Percentiles rank a stretch among this genome's conserved stretches.
These are phyloP conservation scores for Scutellaria galericulata DNA, from an alignment of 257 asterid species.

Conservation along the genomic window DNA sequence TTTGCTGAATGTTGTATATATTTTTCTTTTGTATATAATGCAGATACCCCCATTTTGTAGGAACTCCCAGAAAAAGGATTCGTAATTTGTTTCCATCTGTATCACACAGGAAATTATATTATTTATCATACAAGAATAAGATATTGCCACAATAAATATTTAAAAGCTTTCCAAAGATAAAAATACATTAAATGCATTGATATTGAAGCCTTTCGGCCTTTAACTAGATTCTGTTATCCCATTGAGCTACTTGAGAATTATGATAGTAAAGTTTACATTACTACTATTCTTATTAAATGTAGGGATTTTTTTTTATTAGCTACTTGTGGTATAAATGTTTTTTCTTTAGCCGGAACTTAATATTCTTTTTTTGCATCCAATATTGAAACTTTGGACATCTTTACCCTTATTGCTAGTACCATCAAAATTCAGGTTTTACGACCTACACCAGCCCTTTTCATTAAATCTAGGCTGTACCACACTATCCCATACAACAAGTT, in stretches of 20 bases:
- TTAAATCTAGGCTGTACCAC: no score
- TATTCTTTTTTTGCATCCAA: no score
- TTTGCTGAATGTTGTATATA: neutral
- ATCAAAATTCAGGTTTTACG: no score
- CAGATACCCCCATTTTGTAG: neutral
- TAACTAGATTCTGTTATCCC: slow-evolving; percentile 5
- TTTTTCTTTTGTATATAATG: neutral
- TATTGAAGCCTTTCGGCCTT: slow-evolving; percentile 8
- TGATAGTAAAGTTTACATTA: neutral
- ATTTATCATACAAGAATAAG: slow-evolving; percentile 12
- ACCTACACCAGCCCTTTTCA: no score
- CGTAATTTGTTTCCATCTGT: neutral
- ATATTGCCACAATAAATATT: neutral
- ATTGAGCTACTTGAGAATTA: neutral
- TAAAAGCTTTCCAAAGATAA: neutral
- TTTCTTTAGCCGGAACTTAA: no score
- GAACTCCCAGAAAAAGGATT: neutral
- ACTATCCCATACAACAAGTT: no score
- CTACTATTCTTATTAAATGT: neutral
- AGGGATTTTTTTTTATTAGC: no score
- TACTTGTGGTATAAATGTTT: no score
- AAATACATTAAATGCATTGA: neutral
- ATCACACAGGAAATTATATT: slow-evolving; percentile 4
- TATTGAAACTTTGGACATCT: no score
- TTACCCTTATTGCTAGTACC: no score